These are phyloP conservation scores for Pisolithus albus DNA, from an alignment of 768 basidiomycete species.

Conservation along the genomic window DNA sequence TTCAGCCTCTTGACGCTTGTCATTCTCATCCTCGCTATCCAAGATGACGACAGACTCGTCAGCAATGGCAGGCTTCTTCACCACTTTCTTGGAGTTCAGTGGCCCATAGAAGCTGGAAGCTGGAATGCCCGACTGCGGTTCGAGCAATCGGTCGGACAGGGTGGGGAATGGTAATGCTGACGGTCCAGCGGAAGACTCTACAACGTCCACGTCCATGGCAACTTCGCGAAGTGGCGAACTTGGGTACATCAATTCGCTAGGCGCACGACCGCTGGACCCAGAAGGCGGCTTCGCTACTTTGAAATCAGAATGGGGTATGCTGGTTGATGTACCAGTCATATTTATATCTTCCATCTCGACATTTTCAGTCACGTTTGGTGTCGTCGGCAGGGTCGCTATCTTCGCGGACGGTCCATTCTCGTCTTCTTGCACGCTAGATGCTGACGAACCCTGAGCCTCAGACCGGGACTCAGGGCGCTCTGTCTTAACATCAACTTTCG, in stretches of 20 bases:
- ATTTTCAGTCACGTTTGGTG: constrained; percentile 13
- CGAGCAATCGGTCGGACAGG: constrained; percentile 2
- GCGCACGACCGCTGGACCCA: constrained; percentile 7
- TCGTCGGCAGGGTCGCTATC: constrained; percentile 14
- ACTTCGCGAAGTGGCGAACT: constrained; percentile 8
- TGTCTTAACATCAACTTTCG: neutral
- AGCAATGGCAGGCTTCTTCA: neutral
- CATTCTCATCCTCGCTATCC: constrained; percentile 25
- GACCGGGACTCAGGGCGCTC: neutral
- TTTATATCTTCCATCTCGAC: constrained; percentile 11
- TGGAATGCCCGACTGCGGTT: constrained; percentile 9
- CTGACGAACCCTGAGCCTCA: neutral
- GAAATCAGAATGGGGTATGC: constrained; percentile 14
- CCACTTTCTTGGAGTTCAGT: neutral
- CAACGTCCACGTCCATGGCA: constrained; percentile 22
- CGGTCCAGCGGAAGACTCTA: neutral
- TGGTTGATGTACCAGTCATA: constrained; percentile 1
- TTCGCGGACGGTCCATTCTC: constrained; percentile 14
- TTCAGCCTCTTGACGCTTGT: constrained; percentile 26
- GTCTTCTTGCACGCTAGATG: constrained; percentile 2
- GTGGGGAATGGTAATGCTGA: neutral
- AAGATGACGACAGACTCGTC: constrained; percentile 1
- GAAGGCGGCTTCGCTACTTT: constrained; percentile 5
- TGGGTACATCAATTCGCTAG: constrained; percentile 12
- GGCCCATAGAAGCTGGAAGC: constrained; percentile 19